Conservation (phyloP, 2,329 filamentous ascomycete species). For the Aspergillus awamori region DNA sequence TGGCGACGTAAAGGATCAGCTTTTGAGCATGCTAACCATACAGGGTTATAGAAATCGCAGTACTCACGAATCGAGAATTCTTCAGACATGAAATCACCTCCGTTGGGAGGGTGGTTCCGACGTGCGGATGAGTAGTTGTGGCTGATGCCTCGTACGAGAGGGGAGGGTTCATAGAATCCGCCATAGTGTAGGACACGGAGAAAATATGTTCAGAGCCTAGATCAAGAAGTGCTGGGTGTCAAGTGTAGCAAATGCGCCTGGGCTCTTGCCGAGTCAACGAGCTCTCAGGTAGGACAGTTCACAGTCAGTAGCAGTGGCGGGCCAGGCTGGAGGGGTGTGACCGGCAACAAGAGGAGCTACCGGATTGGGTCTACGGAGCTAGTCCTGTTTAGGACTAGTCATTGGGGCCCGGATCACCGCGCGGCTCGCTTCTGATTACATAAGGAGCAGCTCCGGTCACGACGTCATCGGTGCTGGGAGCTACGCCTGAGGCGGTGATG, state of each 20-base stretch:
- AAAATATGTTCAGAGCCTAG: not conserved
- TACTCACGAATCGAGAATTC: slow-evolving; percentile 86
- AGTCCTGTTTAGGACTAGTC: slow-evolving; percentile 5
- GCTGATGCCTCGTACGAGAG: slow-evolving; percentile 76
- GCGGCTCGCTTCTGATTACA: slow-evolving; percentile 9
- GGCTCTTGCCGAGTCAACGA: not conserved
- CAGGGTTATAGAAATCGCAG: slow-evolving; percentile 14
- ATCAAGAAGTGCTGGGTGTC: not conserved
- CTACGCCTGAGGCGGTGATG: slow-evolving; percentile 1
- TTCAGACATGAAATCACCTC: slow-evolving; percentile 91
- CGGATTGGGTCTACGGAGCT: slow-evolving; percentile 1
- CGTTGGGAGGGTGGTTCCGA: slow-evolving; percentile 70
- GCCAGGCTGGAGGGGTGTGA: slow-evolving; percentile 1
- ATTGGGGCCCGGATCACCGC: slow-evolving; percentile 13
- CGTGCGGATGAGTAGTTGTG: slow-evolving; percentile 70
- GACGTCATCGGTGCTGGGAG: slow-evolving; percentile 13
- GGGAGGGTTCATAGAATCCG: slow-evolving; percentile 61
- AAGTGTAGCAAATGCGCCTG: not conserved
- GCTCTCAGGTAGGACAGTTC: not conserved
- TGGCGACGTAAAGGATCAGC: slow-evolving; percentile 41
- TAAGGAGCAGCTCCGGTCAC: not conserved
- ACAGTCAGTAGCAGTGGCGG: not conserved
- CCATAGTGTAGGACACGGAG: slow-evolving; percentile 35
- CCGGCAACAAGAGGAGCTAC: not conserved
- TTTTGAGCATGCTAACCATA: slow-evolving; percentile 10